phyloP scores from a whole-genome alignment of 164 flowering plant species.

The Stephania japonica region DNA sequence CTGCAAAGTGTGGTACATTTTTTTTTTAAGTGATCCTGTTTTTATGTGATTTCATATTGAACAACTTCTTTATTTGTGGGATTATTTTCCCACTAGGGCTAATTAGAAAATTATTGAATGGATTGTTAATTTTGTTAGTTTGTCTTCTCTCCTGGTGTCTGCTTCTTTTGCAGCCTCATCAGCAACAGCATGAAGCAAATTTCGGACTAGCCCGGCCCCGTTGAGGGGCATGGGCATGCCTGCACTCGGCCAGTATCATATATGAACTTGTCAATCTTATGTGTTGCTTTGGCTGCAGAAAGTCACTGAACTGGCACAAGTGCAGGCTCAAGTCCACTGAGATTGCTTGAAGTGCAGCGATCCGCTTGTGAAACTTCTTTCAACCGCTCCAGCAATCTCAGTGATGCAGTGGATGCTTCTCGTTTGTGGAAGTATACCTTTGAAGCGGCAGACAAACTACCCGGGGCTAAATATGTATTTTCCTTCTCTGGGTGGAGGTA shows the following conservation, averaged over 20 bases:
- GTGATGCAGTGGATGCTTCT: constrained; percentile 28
- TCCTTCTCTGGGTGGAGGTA: constrained; percentile 21
- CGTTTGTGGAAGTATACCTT: constrained; percentile 17
- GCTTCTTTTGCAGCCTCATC: constrained; percentile 60
- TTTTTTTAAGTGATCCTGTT: too few species aligned
- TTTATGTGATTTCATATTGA: too few species aligned
- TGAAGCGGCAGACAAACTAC: background rate
- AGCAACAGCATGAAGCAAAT: constrained; percentile 82
- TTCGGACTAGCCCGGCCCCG: constrained; percentile 99
- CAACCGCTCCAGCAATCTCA: constrained; percentile 24
- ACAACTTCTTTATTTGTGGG: too few species aligned
- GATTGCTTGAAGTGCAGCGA: constrained; percentile 28
- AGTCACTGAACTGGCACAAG: constrained; percentile 38
- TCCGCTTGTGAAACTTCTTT: background rate
- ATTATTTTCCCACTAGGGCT: too few species aligned
- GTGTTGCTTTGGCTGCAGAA: constrained; percentile 9
- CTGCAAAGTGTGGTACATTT: too few species aligned
- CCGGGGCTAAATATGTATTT: constrained; percentile 19
- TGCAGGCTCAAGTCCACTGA: constrained; percentile 64
- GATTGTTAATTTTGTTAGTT: background rate
- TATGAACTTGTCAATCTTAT: constrained; percentile 8
- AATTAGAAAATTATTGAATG: too few species aligned
- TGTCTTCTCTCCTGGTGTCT: background rate
- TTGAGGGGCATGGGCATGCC: constrained; percentile 97
- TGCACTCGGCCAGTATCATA: constrained; percentile 61